Percentiles rank a stretch among this genome's conserved stretches.
Evolutionary conservation across 2,329 filamentous ascomycete genomes (phyloP).

Genomic region (Orbilia brochopaga): DNA sequence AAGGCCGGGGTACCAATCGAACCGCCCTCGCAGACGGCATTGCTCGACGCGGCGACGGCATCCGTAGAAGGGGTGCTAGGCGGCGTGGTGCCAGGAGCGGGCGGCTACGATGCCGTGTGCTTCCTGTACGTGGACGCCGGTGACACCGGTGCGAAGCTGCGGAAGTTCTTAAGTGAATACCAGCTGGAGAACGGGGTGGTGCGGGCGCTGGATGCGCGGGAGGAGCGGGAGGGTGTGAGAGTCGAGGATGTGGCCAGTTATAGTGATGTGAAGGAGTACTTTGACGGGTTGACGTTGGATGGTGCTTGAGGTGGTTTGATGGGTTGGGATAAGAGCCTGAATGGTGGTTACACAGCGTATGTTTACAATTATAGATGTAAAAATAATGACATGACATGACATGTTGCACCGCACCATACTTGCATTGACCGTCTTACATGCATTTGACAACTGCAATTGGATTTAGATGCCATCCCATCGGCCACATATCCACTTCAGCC

Average conservation of each 20-base stretch:
- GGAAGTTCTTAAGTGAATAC: slow-evolving; percentile 64
- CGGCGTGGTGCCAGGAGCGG: slow-evolving; percentile 90
- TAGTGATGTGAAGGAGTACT: slow-evolving; percentile 37
- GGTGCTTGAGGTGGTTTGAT: neutral
- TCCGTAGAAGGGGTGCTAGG: slow-evolving; percentile 79
- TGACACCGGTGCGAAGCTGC: slow-evolving; percentile 67
- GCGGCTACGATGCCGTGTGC: slow-evolving; percentile 88
- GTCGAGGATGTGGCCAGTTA: slow-evolving; percentile 51
- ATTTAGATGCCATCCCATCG: too few species aligned
- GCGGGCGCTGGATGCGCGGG: slow-evolving; percentile 71
- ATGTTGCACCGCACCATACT: neutral
- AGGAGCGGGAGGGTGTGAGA: slow-evolving; percentile 72
- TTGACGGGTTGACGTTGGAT: slow-evolving; percentile 12
- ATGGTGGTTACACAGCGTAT: slow-evolving; percentile 3
- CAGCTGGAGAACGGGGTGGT: slow-evolving; percentile 67
- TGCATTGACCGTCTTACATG: neutral
- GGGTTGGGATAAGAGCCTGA: too few species aligned
- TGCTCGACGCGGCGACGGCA: slow-evolving; percentile 76
- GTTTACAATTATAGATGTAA: too few species aligned
- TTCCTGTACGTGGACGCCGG: slow-evolving; percentile 77
- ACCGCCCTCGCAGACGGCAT: slow-evolving; percentile 79
- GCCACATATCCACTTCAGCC: too few species aligned
- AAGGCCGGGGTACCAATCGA: slow-evolving; percentile 84
- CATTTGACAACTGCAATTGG: too few species aligned
- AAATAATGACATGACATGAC: too few species aligned